Base-by-base conservation (phyloP, 2,329 filamentous ascomycete genomes). In the Xylaria hypoxylon region DNA sequence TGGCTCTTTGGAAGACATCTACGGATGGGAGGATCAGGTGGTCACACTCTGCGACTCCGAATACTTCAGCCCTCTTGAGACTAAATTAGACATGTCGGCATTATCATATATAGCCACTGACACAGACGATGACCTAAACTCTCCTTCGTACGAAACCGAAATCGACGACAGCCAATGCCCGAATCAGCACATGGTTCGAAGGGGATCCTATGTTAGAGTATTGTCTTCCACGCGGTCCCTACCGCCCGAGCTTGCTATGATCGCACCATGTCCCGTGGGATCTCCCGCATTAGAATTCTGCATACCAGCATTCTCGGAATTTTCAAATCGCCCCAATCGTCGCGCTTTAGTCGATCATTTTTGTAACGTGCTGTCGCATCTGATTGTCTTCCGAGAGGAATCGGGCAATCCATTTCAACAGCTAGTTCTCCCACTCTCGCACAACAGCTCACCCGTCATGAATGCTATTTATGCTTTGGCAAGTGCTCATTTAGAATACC, bases 381-480 rank as follows among this genome's bases (percentile, higher is more conserved):
- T 89, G n/a, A 88, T 90, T 48, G 88, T 90, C 22, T 86, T 90
- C 70, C 82, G 87, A 35, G 87, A 90, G 74, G 87, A 90, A 69
- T 81, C 82, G 3, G 87, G 86, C 22, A 90, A 90, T 67, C 87
- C 87, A 0, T 90, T 90, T 72, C 86, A 88, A 70, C 86, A 89
- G 71, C 79, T 89, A 15, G 85, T 90, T 8, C 78, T 90, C n/a
- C 88, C 88, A 2, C 79, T 90, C 44, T 87, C 86, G 2, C 81
- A 84, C 55, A 80, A 75, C 48, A 87, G 86, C 72, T 80, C 81
- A 0, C 84, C 87, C 1, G 84, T 97, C 3, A 91, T 92, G 77
- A 93, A 96, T 74, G 93, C 94, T 10, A 91, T 97, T 66, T 94
- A 92, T 65, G 93, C 94, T 0, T 82, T 97, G 7, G 88, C 93